Conservation (phyloP, 1,139 yeast genomes). For the Geotrichum carabidarum region DNA sequence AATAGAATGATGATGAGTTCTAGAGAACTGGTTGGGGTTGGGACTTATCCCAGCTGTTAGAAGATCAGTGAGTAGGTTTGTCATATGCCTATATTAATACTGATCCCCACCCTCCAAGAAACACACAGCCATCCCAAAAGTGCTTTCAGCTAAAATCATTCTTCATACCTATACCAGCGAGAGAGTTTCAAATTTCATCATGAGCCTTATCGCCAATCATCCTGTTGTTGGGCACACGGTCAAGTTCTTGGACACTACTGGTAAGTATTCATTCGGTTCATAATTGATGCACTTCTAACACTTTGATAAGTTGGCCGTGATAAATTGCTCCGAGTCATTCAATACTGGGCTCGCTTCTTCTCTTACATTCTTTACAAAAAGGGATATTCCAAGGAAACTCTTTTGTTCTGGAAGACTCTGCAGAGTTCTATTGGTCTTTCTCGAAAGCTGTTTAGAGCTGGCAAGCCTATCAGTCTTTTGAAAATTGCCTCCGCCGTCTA, state of each 20-base stretch:
- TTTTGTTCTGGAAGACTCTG: constrained; percentile 49
- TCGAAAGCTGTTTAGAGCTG: constrained; percentile 79
- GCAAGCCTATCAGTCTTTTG: constrained; percentile 74
- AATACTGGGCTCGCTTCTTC: constrained; percentile 73
- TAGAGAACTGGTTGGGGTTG: no score
- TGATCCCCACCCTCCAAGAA: no score
- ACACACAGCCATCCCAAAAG: no score
- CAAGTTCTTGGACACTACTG: constrained; percentile 60
- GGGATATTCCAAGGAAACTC: constrained; percentile 51
- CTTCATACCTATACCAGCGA: not conserved
- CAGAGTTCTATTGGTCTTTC: constrained; percentile 60
- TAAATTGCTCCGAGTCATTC: constrained; percentile 72
- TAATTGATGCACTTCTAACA: not conserved
- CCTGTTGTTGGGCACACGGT: constrained; percentile 64
- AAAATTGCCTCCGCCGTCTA: constrained; percentile 63
- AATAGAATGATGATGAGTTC: no score
- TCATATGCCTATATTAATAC: no score
- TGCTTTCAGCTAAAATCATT: no score
- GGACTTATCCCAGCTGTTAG: no score
- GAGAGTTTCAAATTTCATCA: not conserved
- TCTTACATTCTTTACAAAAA: constrained; percentile 57
- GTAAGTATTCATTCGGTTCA: constrained; percentile 34
- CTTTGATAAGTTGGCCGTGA: constrained; percentile 53
- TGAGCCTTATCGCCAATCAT: constrained; percentile 41
- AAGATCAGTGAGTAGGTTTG: no score